These are phyloP conservation scores for Aspergillus egyptiacus DNA, from an alignment of 495 filamentous ascomycete genomes.

Conservation along the genomic window DNA sequence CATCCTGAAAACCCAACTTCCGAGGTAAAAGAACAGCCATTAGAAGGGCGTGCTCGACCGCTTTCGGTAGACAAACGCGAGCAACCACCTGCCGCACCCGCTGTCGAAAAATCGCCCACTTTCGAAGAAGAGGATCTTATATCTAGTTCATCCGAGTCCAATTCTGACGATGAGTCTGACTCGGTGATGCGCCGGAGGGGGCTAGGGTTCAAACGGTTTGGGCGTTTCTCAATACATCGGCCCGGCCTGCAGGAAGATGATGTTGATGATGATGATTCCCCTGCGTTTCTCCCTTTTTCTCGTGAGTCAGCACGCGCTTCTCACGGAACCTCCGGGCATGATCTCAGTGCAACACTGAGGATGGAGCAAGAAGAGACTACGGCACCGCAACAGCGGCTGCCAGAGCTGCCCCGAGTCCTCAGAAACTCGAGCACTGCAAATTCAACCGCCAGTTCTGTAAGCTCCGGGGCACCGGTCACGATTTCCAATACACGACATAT, in stretches of 20 bases:
- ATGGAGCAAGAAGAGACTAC: constrained; percentile 43
- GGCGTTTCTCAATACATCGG: constrained; percentile 35
- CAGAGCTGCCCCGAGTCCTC: constrained; percentile 20
- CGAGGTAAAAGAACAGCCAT: constrained; percentile 32
- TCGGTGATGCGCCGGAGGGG: constrained; percentile 33
- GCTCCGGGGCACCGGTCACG: constrained; percentile 32
- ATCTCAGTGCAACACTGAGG: constrained; percentile 57
- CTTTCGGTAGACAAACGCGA: constrained; percentile 29
- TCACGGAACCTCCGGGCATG: constrained; percentile 33
- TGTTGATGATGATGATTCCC: constrained; percentile 47
- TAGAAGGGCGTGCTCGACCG: constrained; percentile 31
- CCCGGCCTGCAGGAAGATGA: constrained; percentile 34
- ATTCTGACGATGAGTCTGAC: constrained; percentile 54
- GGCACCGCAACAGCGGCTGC: constrained; percentile 28
- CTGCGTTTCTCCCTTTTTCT: constrained; percentile 68
- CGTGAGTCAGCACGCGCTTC: constrained; percentile 22
- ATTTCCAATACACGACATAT: constrained; percentile 16
- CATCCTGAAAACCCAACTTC: constrained; percentile 42
- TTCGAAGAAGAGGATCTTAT: constrained; percentile 31
- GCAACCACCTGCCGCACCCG: constrained; percentile 16
- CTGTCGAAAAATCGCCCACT: constrained; percentile 30
- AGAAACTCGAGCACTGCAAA: constrained; percentile 49
- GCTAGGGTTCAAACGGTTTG: constrained; percentile 32
- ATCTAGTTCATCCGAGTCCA: constrained; percentile 42
- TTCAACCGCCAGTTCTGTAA: constrained; percentile 56